Conservation (phyloP, 441 rosid genomes). For the Eutrema salsugineum region DNA sequence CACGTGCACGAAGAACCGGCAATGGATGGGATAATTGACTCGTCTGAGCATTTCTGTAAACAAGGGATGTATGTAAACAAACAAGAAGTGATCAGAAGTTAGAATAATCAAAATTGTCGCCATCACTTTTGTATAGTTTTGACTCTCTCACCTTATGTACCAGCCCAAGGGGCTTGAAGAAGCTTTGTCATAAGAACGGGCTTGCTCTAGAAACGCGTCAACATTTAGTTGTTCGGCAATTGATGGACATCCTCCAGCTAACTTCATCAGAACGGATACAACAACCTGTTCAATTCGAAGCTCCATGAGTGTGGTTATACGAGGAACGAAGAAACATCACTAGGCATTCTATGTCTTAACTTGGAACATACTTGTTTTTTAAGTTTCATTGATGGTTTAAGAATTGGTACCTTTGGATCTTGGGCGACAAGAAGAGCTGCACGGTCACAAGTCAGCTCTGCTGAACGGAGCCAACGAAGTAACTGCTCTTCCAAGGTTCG, state of each 20-base stretch:
- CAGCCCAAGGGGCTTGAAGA: constrained; percentile 88
- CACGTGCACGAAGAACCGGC: constrained; percentile 97
- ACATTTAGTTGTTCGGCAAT: constrained; percentile 90
- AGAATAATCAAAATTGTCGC: not conserved
- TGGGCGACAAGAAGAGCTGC: constrained; percentile 99
- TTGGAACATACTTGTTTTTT: not conserved
- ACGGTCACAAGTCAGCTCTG: constrained; percentile 96
- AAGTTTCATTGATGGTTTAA: not conserved
- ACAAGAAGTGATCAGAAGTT: constrained; percentile 3
- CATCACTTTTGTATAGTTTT: not conserved
- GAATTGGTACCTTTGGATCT: constrained; percentile 70
- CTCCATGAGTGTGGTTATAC: constrained; percentile 21
- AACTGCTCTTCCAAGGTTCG: constrained; percentile 83
- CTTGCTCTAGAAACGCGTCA: constrained; percentile 96
- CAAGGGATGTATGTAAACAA: constrained; percentile 25
- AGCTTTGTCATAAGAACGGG: constrained; percentile 92
- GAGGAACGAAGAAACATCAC: constrained; percentile 19
- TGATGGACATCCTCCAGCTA: constrained; percentile 95
- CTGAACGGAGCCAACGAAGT: constrained; percentile 88
- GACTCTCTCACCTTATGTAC: constrained; percentile 73
- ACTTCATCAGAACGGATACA: constrained; percentile 90
- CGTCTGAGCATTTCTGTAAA: constrained; percentile 90
- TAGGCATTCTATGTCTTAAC: not conserved
- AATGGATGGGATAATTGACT: constrained; percentile 92
- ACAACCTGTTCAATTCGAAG: constrained; percentile 96